A percentile compares a stretch with the other conserved stretches of the same genome.
These are phyloP conservation scores for Xerocomellus dryophilus DNA, from an alignment of 768 basidiomycete genomes.

Conservation along the genomic window DNA sequence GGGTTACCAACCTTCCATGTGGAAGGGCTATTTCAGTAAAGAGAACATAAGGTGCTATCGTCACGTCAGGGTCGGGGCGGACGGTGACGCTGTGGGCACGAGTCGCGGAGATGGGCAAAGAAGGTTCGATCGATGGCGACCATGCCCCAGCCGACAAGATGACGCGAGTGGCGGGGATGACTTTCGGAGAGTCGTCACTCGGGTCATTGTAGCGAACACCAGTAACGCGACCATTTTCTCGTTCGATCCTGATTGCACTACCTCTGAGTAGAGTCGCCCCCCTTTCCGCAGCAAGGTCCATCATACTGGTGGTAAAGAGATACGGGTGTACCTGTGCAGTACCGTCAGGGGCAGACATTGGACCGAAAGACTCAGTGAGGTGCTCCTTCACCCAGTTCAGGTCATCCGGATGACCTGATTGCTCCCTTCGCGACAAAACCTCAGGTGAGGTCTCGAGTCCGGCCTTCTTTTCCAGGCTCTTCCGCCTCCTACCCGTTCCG, in stretches of 20 bases:
- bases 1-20: constrained; percentile 36
- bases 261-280: constrained; percentile 51
- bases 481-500: constrained; percentile 34
- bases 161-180: constrained; percentile 62
- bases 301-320: constrained; percentile 70
- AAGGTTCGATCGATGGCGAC: constrained; percentile 60
- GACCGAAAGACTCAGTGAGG: constrained; percentile 59
- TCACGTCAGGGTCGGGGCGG: constrained; percentile 40
- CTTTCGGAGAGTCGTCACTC: constrained; percentile 22
- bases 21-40: constrained; percentile 71
- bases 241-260: constrained; percentile 45
- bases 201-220: constrained; percentile 43
- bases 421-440: constrained; percentile 15
- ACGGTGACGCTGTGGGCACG: constrained; percentile 76
- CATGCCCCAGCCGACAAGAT: constrained; percentile 85
- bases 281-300: constrained; percentile 54
- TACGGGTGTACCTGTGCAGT: constrained; percentile 81
- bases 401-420: constrained; percentile 46
- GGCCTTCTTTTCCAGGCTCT: constrained; percentile 55
- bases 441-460: constrained; percentile 35
- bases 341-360: constrained; percentile 48
- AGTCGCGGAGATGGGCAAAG: constrained; percentile 57
- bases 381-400: constrained; percentile 51
- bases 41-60: constrained; percentile 71
- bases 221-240: constrained; percentile 40